Evolutionary conservation across 2,329 filamentous ascomycete species (phyloP), one percentile per base, ranked within the genome.

Genomic region (Botryotinia narcissicola): DNA sequence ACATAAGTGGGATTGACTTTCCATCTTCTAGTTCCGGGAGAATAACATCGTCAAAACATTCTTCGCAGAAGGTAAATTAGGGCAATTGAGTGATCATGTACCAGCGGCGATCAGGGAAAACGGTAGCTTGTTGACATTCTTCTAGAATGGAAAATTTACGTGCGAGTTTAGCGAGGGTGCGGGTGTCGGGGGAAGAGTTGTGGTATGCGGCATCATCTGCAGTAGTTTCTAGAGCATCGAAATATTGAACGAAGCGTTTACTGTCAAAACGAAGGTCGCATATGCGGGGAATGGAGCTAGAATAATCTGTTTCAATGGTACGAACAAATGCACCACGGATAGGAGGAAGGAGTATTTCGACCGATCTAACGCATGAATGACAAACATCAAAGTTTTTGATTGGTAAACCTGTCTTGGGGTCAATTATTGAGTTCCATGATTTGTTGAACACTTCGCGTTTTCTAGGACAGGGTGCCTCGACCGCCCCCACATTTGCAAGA

Each of bases 1-100:
- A 92, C 76, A 91, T 88, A 29, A 87, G 83, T 16, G 92, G 90
- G 37, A 95, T 84, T 0, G 87, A 83, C 59, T 83, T 83, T 57
- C 86, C 82, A 5, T 86, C 84, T 44, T 86, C 84, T 2, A 91
- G 83, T 69, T 89, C 84, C 0, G 94, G 94, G 82, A 88, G 89
- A n/a, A 97, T 89, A 0, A 93, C 88, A 35, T 93, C 90, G 25
- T 93, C 88, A 80, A 92, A 97, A 81, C 95, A 98, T 81, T 95
- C 93, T 76, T 92, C 90, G 82, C 95, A 98, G 6, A 97, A 91
- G 0, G 92, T 94, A 78, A 97, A 89, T 66, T 94, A 88, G 0
- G 92, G 93, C 0, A 97, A 84, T 22, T 88, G 85, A 0, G 92
- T 89, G 81, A 97, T 93, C 72, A 88, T 90, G 81, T 97, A 91